These are phyloP conservation scores for Acanthamoeba lenticulata DNA, from an alignment of 208 protist genomes.

Conservation along the genomic window DNA sequence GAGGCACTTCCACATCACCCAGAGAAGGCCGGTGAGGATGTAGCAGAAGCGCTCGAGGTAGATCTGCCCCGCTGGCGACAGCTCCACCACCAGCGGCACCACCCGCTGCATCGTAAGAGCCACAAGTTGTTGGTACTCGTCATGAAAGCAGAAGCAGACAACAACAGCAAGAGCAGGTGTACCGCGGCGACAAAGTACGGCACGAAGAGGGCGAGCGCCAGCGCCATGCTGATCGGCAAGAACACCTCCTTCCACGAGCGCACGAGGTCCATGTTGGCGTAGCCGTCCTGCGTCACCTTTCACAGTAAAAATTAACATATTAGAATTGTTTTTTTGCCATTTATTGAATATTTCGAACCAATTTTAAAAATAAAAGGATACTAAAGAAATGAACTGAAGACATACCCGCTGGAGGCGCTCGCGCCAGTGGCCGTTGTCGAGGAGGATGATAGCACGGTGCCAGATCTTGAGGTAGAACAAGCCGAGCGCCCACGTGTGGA, in stretches of 20 bases:
- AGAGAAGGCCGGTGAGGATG: neutral
- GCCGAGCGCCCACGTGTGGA: neutral
- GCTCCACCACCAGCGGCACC: neutral
- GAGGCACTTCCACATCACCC: neutral
- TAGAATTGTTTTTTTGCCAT: neutral
- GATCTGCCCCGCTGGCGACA: neutral
- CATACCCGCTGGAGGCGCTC: neutral
- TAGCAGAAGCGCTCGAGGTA: constrained; percentile 9
- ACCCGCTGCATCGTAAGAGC: neutral
- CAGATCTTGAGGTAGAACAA: constrained; percentile 10
- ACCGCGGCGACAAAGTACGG: neutral
- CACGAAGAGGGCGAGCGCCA: neutral
- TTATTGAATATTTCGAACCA: no score
- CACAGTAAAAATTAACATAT: neutral
- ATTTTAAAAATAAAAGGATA: neutral
- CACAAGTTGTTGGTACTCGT: no score
- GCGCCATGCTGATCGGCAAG: neutral
- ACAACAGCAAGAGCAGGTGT: neutral
- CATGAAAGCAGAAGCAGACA: no score
- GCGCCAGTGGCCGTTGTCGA: neutral
- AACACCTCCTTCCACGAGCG: neutral
- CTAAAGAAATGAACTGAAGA: neutral
- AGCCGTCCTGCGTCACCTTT: neutral
- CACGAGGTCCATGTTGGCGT: neutral
- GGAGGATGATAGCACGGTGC: neutral